Conservation (phyloP, 1,284 basidiomycete species). For the Rhodotorula mucilaginosa region DNA sequence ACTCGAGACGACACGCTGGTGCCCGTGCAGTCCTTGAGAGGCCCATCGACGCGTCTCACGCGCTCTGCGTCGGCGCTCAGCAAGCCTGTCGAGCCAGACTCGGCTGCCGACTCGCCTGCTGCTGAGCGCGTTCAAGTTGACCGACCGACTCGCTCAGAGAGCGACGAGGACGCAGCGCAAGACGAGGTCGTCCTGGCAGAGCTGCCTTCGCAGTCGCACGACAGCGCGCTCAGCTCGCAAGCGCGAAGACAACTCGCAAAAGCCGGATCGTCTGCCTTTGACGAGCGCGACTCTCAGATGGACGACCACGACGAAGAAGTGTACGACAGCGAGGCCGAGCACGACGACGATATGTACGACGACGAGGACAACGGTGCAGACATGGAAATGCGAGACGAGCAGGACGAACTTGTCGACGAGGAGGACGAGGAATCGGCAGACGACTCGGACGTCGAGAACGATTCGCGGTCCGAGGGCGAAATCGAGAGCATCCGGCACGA, state of each 20-base stretch:
- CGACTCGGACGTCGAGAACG: slow-evolving; percentile 55
- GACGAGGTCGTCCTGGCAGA: slow-evolving; percentile 9
- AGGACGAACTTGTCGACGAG: slow-evolving; percentile 24
- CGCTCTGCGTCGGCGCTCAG: slow-evolving; percentile 19
- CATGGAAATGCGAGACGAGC: slow-evolving; percentile 19
- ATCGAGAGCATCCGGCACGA: slow-evolving; percentile 52
- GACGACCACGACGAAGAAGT: not conserved
- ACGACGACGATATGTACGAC: not conserved
- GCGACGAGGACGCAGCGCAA: slow-evolving; percentile 8
- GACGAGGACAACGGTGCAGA: slow-evolving; percentile 33
- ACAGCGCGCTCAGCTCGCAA: slow-evolving; percentile 6
- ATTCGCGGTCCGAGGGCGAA: slow-evolving; percentile 59
- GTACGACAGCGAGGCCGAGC: not conserved
- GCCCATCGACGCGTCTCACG: slow-evolving; percentile 2
- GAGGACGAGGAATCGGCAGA: slow-evolving; percentile 19
- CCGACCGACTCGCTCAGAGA: not conserved
- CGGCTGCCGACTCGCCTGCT: not conserved
- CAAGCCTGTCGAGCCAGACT: slow-evolving; percentile 16
- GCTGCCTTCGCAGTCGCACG: slow-evolving; percentile 4
- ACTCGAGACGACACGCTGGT: not conserved
- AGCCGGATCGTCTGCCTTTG: slow-evolving; percentile 9
- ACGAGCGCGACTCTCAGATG: slow-evolving; percentile 8
- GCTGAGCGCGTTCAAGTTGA: not conserved
- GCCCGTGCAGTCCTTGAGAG: slow-evolving; percentile 1
- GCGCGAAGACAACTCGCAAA: slow-evolving; percentile 10